Conservation (phyloP, 192 early-diverging fungal species). For the Chytriomyces sp. region DNA sequence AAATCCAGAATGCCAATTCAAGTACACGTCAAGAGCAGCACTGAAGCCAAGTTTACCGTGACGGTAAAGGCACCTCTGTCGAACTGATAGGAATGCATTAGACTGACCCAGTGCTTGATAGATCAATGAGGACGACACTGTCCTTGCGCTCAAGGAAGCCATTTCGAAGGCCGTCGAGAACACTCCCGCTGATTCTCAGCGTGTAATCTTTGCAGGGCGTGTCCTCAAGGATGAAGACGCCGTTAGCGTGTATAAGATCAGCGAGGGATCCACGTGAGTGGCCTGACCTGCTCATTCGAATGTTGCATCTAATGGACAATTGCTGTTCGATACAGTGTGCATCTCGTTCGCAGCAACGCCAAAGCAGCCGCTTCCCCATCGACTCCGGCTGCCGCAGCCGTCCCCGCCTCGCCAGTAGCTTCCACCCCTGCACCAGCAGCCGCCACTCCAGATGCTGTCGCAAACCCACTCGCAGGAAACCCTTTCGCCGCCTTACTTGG, state of each 20-base stretch:
- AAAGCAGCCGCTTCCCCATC: constrained; percentile 49
- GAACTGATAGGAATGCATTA: not conserved
- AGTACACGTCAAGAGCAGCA: constrained; percentile 76
- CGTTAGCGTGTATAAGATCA: constrained; percentile 79
- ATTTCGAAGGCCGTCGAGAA: constrained; percentile 59
- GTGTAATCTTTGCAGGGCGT: constrained; percentile 91
- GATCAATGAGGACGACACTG: constrained; percentile 55
- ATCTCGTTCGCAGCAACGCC: constrained; percentile 79
- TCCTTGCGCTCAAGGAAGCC: constrained; percentile 76
- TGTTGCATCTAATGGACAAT: not conserved
- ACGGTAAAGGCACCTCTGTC: constrained; percentile 47
- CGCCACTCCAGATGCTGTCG: constrained; percentile 39
- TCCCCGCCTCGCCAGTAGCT: constrained; percentile 39
- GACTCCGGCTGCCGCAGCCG: constrained; percentile 40
- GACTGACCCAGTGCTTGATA: not conserved
- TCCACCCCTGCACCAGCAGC: constrained; percentile 47
- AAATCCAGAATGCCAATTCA: constrained; percentile 62
- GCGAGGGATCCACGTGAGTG: constrained; percentile 76
- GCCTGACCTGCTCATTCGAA: not conserved
- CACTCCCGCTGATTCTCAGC: constrained; percentile 71
- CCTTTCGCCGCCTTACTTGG: constrained; percentile 40
- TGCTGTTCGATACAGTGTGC: constrained; percentile 57
- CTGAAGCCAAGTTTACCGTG: constrained; percentile 74
- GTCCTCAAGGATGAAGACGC: constrained; percentile 92
- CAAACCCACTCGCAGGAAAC: constrained; percentile 43